Conservation (phyloP, 768 basidiomycete species). For the Termitomyces sp. region DNA sequence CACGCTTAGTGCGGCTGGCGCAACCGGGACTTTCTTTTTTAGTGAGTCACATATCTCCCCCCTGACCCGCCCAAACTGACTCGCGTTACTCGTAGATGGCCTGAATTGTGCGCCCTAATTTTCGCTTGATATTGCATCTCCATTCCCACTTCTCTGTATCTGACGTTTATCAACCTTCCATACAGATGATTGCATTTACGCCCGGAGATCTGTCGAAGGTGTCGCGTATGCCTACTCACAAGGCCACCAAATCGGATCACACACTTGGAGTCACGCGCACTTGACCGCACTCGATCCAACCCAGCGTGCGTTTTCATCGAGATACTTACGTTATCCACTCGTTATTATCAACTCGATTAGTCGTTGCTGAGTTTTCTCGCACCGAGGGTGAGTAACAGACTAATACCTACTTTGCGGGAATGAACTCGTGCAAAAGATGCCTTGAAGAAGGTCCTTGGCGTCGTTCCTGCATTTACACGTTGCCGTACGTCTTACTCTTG, state of each 20-base stretch:
- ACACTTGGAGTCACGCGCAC: conserved; percentile 41
- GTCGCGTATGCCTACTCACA: conserved; percentile 31
- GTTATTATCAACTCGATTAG: conserved; percentile 10
- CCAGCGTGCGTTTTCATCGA: background rate
- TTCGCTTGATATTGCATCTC: background rate
- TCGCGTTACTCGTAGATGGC: conserved; percentile 8
- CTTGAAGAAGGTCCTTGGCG: conserved; percentile 29
- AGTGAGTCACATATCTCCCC: background rate
- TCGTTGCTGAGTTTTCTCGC: conserved; percentile 25
- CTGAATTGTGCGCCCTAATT: conserved; percentile 7
- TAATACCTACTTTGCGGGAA: background rate
- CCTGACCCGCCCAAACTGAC: background rate
- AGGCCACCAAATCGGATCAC: conserved; percentile 42
- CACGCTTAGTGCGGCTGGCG: conserved; percentile 17
- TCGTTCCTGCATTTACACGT: conserved; percentile 33
- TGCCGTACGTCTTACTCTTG: conserved; percentile 26
- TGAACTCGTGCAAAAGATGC: conserved; percentile 23
- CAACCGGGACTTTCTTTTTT: conserved; percentile 15
- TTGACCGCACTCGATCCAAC: conserved; percentile 21
- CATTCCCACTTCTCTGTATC: background rate
- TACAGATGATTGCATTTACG: conserved; percentile 37
- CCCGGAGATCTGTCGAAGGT: conserved; percentile 16
- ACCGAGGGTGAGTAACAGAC: conserved; percentile 21
- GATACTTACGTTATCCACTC: background rate
- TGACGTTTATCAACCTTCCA: background rate